Evolutionary conservation across 2,329 filamentous ascomycete genomes (phyloP).

Genomic region (Bipolaris sorokiniana): DNA sequence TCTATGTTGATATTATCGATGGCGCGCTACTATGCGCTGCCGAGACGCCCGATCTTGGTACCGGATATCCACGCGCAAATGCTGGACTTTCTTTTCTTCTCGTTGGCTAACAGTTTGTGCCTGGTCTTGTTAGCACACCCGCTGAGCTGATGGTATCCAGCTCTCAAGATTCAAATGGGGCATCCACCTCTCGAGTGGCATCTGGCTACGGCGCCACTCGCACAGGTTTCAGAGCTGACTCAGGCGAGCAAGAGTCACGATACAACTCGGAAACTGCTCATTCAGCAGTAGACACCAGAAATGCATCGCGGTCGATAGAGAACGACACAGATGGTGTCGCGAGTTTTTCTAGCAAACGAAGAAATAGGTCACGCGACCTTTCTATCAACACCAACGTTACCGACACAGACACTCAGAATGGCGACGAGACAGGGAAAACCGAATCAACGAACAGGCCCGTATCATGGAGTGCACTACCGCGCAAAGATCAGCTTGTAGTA

Average conservation of each 20-base stretch:
- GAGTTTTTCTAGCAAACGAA: not conserved
- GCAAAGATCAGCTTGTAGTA: slow-evolving; percentile 77
- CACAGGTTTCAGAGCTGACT: not conserved
- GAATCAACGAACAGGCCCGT: slow-evolving; percentile 55
- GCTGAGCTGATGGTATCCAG: slow-evolving; percentile 1
- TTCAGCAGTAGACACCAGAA: not conserved
- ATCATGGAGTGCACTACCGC: slow-evolving; percentile 75
- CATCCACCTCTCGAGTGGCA: not conserved
- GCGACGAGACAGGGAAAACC: slow-evolving; percentile 32
- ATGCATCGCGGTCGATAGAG: not conserved
- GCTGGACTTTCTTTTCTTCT: not conserved
- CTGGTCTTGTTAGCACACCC: not conserved
- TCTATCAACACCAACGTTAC: slow-evolving; percentile 29
- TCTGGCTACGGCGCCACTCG: not conserved
- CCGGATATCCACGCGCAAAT: not conserved
- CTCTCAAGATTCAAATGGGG: not conserved
- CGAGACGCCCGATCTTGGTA: slow-evolving; percentile 1
- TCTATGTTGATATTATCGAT: not conserved
- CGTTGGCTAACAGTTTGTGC: not conserved
- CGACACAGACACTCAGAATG: slow-evolving; percentile 23
- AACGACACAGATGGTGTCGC: slow-evolving; percentile 7
- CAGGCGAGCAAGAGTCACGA: not conserved
- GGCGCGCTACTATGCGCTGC: not conserved
- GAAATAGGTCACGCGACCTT: slow-evolving; percentile 18
- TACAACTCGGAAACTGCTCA: not conserved